A percentile compares a stretch with the other conserved stretches of the same genome.
Evolutionary conservation across 78 protist genomes (phyloP).

Genomic region (Dictyostelium intermedium): DNA sequence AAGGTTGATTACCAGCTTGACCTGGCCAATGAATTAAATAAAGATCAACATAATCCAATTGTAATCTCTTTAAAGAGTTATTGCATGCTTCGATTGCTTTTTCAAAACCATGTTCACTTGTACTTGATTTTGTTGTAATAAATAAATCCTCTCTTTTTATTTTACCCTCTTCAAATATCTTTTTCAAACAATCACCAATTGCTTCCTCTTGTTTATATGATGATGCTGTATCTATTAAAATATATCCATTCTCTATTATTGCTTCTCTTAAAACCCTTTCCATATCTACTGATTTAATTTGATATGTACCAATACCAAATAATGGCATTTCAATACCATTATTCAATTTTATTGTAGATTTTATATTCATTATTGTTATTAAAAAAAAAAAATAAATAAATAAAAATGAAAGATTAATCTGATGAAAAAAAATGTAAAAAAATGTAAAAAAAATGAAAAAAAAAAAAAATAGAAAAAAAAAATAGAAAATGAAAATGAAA

Average conservation of each 20-base stretch:
- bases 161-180: conserved; percentile 9
- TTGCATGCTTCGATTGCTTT: conserved; percentile 34
- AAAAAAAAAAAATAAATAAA: neutral
- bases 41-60: conserved; percentile 46
- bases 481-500: too few species aligned
- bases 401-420: neutral
- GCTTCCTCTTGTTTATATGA: conserved; percentile 55
- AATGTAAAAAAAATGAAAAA: neutral
- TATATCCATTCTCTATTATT: conserved; percentile 38
- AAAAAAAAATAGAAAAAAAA: neutral
- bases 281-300: neutral
- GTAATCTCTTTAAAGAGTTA: conserved; percentile 25
- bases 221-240: conserved; percentile 58
- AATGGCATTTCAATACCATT: conserved; percentile 69
- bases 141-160: conserved; percentile 83
- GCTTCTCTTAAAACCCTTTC: conserved; percentile 8
- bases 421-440: neutral
- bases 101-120: conserved; percentile 67
- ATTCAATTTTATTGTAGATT: neutral
- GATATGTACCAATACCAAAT: conserved; percentile 64
- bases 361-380: conserved; percentile 8
- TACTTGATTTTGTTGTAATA: conserved; percentile 55
- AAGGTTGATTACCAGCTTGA: neutral
- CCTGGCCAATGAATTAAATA: conserved; percentile 77
- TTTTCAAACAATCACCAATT: conserved; percentile 37